Conservation (phyloP, 2,329 filamentous ascomycete genomes). For the Aureobasidium uvarum region DNA sequence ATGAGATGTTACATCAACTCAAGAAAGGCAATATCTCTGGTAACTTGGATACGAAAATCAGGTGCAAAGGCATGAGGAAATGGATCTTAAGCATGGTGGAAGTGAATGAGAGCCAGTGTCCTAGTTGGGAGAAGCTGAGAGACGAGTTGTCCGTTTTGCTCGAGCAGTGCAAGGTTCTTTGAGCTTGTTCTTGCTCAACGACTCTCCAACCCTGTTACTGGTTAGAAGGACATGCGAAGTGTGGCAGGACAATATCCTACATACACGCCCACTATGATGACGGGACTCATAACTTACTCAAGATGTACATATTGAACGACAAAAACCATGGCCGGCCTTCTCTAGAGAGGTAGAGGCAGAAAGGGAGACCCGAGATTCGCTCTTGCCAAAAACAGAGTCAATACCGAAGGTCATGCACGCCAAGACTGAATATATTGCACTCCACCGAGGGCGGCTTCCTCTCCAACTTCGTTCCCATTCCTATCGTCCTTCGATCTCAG, state of each 20-base stretch:
- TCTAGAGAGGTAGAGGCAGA: neutral
- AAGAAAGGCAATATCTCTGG: constrained; percentile 38
- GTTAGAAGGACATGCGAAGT: neutral
- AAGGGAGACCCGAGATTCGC: neutral
- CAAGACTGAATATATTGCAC: constrained; percentile 17
- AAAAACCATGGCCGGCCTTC: neutral
- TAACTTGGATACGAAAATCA: constrained; percentile 33
- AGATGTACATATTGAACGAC: neutral
- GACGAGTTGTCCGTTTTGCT: neutral
- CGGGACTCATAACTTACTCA: neutral
- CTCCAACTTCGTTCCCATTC: too few species aligned
- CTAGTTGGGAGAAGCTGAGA: constrained; percentile 37
- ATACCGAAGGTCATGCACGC: constrained; percentile 10
- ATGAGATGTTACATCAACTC: constrained; percentile 39
- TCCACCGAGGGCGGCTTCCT: neutral
- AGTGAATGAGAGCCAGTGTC: constrained; percentile 35
- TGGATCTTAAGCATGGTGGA: constrained; percentile 39
- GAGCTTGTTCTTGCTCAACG: neutral
- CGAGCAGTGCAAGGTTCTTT: neutral
- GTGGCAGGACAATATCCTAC: neutral
- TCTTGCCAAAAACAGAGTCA: neutral
- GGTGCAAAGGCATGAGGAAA: constrained; percentile 32
- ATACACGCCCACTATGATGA: neutral
- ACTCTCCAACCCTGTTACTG: neutral
- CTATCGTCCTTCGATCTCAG: too few species aligned